Evolutionary conservation across 108 stramenopile genomes (phyloP), one percentile per base, ranked within the genome.

Genomic region (Licmophora abbreviata): DNA sequence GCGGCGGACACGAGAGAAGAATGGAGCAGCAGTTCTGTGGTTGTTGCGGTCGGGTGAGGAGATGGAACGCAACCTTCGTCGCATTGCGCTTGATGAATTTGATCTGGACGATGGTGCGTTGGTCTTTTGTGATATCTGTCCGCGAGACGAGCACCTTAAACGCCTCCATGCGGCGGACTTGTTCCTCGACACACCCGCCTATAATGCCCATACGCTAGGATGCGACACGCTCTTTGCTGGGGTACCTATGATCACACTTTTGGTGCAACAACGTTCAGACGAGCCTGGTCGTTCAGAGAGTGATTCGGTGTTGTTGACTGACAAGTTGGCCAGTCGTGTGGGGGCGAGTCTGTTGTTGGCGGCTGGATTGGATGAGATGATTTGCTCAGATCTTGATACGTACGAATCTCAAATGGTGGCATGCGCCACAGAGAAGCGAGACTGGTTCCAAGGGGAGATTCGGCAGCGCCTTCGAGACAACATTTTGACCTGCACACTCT

Each of bases 181-280:
- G 9, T 91, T 87, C 35, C 48, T 94, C 18, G 92, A 94, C 54
- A 94, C 92, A 17, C 87, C 88, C 22, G 56, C 72, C 4, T 94
- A 86, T 59, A 88, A 88, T 47, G 88, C 88, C 10, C 89, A 92
- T 59, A 89, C 92, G 14, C 63, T 84, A 3, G 89, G 84, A 34
- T 79, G 82, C 48, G 92, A 85, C 63, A 66, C 73, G 34, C 48
- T 83, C 2, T 73, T 62, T 67, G 68, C n/a, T 5, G 88, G 92
- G 1, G 79, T 87, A 40, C 92, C 92, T 7, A 76, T 93, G 79
- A 53, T 93, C 3, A 73, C 74, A 24, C 60, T 85, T 10, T 51
- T 77, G 42, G 34, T 18, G 18, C 18, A 18, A 5, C 2, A 40
- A 40, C 38, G 33, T 35, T 25, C 18, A 17, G 24, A 29, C 27